Percentiles rank a stretch among this genome's conserved stretches.
Evolutionary conservation across 108 stramenopile genomes (phyloP).

Genomic region (Fragilariopsis cylindrus): DNA sequence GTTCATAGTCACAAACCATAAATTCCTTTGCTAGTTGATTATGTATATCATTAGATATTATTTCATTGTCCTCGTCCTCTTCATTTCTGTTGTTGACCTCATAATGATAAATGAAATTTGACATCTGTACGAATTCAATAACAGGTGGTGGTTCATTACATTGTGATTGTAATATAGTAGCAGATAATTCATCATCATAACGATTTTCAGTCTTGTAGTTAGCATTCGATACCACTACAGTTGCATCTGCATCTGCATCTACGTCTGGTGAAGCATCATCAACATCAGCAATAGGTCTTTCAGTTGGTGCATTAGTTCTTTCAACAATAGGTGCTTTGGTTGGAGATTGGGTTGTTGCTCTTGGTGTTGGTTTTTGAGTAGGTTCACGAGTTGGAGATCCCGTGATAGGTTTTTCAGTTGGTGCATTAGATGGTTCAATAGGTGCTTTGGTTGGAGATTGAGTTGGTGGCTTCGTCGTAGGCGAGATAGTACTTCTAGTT

Average conservation of each 20-base stretch:
- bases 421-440: not conserved
- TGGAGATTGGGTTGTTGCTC: not conserved
- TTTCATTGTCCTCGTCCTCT: not conserved
- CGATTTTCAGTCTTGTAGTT: not conserved
- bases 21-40: conserved; percentile 3
- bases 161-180: conserved; percentile 17
- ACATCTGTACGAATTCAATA: not conserved
- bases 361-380: not conserved
- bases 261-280: too few relatives aligned
- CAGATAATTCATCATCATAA: not conserved
- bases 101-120: conserved; percentile 1
- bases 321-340: not conserved
- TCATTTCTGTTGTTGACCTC: not conserved
- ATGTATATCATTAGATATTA: not conserved
- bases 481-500: not conserved
- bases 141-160: conserved; percentile 12
- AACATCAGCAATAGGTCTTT: too few relatives aligned
- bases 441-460: not conserved
- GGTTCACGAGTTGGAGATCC: conserved; percentile 3
- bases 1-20: not conserved
- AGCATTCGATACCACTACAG: too few relatives aligned
- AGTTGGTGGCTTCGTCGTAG: conserved; percentile 1
- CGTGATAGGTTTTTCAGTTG: not conserved
- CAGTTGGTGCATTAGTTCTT: not conserved
- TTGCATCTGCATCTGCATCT: too few relatives aligned